These are phyloP conservation scores for Phenoliferia sp. DNA, from an alignment of 1,284 basidiomycete genomes.

Conservation along the genomic window DNA sequence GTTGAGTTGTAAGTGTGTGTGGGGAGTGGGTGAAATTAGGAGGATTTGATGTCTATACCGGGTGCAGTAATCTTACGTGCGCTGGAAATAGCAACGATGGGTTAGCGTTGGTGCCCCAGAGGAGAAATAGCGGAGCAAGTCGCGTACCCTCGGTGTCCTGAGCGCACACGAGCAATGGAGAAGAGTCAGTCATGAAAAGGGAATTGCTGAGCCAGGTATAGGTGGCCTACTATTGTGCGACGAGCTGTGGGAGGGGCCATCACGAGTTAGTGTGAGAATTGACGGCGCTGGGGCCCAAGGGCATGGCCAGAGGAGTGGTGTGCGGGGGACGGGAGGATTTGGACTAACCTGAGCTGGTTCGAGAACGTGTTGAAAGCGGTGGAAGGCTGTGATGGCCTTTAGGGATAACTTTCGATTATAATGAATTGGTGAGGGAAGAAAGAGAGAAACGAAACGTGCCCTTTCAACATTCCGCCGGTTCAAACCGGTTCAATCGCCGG, in stretches of 20 bases:
- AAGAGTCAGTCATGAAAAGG: not conserved
- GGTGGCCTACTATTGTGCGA: slow-evolving; percentile 14
- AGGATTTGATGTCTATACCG: slow-evolving; percentile 37
- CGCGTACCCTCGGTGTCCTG: slow-evolving; percentile 9
- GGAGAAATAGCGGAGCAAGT: not conserved
- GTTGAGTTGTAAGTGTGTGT: slow-evolving; percentile 12
- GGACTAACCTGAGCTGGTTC: slow-evolving; percentile 19
- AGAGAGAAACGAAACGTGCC: not conserved
- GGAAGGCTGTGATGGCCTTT: not conserved
- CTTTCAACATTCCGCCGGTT: not conserved
- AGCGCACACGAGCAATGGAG: too few species aligned
- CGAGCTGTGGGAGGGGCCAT: not conserved
- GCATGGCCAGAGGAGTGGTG: not conserved
- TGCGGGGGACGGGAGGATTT: not conserved
- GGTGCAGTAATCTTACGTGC: slow-evolving; percentile 45
- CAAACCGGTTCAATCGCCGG: not conserved
- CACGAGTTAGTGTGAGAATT: not conserved
- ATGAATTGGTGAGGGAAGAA: not conserved
- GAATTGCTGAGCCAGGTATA: not conserved
- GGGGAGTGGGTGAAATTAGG: slow-evolving; percentile 27
- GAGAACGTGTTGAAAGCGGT: slow-evolving; percentile 18
- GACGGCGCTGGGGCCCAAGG: too few species aligned
- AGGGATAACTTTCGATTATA: not conserved
- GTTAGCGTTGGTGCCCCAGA: not conserved
- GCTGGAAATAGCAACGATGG: slow-evolving; percentile 23